Conservation (phyloP, 768 basidiomycete species). For the Crucibulum laeve region DNA sequence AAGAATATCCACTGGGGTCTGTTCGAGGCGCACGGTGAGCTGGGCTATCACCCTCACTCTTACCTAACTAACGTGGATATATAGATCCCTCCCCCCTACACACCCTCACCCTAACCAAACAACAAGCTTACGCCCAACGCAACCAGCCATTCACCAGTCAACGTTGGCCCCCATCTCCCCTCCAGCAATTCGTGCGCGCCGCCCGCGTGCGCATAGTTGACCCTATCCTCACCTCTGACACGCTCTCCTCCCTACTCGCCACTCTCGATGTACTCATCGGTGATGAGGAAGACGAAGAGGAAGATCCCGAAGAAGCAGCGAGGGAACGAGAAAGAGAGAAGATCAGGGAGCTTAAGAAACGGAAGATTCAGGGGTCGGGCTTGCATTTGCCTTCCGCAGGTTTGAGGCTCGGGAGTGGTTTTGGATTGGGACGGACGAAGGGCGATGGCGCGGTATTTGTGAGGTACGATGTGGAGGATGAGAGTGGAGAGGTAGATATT, state of each 20-base stretch:
- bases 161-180: conserved; percentile 42
- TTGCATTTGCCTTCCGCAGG: conserved; percentile 25
- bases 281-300: conserved; percentile 31
- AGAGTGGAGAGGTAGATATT: conserved; percentile 59
- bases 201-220: conserved; percentile 49
- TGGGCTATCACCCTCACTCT: conserved; percentile 1
- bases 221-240: too few species aligned
- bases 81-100: conserved; percentile 55
- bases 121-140: conserved; percentile 29
- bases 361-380: conserved; percentile 31
- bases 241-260: too few species aligned
- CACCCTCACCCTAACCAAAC: conserved; percentile 34
- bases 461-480: conserved; percentile 54
- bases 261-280: conserved; percentile 24
- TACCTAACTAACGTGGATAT: background rate
- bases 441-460: conserved; percentile 41
- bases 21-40: conserved; percentile 53
- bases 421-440: conserved; percentile 11
- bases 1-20: conserved; percentile 58
- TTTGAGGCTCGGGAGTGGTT: too few species aligned
- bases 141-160: conserved; percentile 34
- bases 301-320: conserved; percentile 36
- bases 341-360: conserved; percentile 52
- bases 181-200: conserved; percentile 54
- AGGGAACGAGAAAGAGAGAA: conserved; percentile 46